phyloP scores from a whole-genome alignment of 306 rosid species.

The Prunus kanzakura region DNA sequence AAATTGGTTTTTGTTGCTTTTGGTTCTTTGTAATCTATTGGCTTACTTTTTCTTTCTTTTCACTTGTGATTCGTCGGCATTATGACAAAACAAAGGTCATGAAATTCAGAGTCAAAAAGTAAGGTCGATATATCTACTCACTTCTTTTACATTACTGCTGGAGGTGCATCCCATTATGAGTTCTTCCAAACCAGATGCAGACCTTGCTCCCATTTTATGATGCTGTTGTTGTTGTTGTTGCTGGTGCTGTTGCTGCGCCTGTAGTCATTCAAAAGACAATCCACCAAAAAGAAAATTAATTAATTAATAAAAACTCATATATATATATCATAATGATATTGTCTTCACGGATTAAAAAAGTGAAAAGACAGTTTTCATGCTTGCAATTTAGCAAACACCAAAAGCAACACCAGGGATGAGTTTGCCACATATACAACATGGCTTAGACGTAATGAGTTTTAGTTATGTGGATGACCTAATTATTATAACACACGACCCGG shows the following conservation, averaged over 20 bases:
- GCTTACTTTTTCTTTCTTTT: slow-evolving; percentile 21
- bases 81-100: slow-evolving; percentile 45
- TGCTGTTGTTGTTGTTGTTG: slow-evolving; percentile 51
- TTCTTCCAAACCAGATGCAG: slow-evolving; percentile 96
- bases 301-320: not conserved
- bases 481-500: not conserved
- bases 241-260: slow-evolving; percentile 37
- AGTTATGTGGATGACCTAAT: not conserved
- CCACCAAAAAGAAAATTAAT: slow-evolving; percentile 20
- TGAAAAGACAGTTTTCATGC: slow-evolving; percentile 40
- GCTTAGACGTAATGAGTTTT: not conserved
- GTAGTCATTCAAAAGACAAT: slow-evolving; percentile 22
- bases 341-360: slow-evolving; percentile 45
- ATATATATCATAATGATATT: slow-evolving; percentile 34
- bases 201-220: slow-evolving; percentile 78
- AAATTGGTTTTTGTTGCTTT: slow-evolving; percentile 15
- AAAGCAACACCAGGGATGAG: slow-evolving; percentile 12
- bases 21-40: slow-evolving; percentile 5
- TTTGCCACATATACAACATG: not conserved
- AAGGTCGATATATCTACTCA: slow-evolving; percentile 26
- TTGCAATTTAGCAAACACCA: slow-evolving; percentile 28
- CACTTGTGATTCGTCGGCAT: slow-evolving; percentile 16
- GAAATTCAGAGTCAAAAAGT: slow-evolving; percentile 66
- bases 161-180: slow-evolving; percentile 98
- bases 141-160: slow-evolving; percentile 57